Evolutionary conservation across 75 land plant species (phyloP).

Genomic region (Selaginella moellendorffii): DNA sequence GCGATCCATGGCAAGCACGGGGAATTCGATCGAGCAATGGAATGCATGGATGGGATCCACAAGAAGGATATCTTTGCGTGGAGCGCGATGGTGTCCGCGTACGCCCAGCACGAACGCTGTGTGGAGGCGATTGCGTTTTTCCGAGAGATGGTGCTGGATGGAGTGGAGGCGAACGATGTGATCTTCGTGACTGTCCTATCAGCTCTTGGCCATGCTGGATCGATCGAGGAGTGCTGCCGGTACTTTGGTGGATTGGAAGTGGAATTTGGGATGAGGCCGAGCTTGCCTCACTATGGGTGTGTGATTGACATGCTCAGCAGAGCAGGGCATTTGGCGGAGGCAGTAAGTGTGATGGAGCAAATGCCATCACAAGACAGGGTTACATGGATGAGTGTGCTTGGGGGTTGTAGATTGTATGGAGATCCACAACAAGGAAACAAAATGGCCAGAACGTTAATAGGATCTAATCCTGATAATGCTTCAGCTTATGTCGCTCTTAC

Average conservation of each 20-base stretch:
- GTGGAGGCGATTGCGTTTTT: slow-evolving; percentile 18
- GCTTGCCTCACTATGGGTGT: slow-evolving; percentile 29
- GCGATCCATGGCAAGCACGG: slow-evolving; percentile 27
- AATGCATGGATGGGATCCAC: slow-evolving; percentile 1
- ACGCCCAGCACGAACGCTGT: slow-evolving; percentile 18
- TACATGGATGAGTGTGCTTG: slow-evolving; percentile 28
- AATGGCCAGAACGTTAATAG: too few relatives aligned
- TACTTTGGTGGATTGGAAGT: slow-evolving; percentile 14
- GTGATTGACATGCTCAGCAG: slow-evolving; percentile 25
- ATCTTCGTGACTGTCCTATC: slow-evolving; percentile 16
- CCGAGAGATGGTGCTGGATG: slow-evolving; percentile 12
- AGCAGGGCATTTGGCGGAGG: slow-evolving; percentile 19
- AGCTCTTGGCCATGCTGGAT: slow-evolving; percentile 25
- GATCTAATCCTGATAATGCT: too few relatives aligned
- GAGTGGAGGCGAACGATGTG: slow-evolving; percentile 14
- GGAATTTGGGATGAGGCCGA: slow-evolving; percentile 19
- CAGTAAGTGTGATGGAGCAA: slow-evolving; percentile 11
- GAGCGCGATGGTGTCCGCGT: slow-evolving; percentile 21
- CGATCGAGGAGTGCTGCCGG: slow-evolving; percentile 16
- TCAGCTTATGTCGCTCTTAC: too few relatives aligned
- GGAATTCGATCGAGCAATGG: slow-evolving; percentile 11
- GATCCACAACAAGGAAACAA: slow-evolving; percentile 6
- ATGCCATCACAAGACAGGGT: slow-evolving; percentile 27
- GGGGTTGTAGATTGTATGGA: slow-evolving; percentile 25
- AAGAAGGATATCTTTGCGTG: slow-evolving; percentile 11